Percentiles rank a stretch among this genome's conserved stretches.
Conservation (phyloP, 257 asterid genomes). For the Lycium ferocissimum region DNA sequence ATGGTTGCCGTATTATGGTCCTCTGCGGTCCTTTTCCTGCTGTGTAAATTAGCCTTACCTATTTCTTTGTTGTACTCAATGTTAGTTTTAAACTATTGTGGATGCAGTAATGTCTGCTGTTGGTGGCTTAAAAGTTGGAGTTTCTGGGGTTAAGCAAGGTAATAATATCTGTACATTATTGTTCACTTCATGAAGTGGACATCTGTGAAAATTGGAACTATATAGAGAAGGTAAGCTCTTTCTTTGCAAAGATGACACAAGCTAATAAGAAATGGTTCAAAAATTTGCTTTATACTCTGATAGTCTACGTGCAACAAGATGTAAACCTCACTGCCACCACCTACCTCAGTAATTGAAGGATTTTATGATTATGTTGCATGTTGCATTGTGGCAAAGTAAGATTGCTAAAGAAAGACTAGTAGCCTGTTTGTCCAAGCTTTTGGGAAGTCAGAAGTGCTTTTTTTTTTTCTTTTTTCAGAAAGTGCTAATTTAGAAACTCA, state of each 20-base stretch:
- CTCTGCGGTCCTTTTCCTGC: constrained; percentile 27
- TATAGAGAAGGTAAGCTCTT: background rate
- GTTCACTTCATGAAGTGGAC: constrained; percentile 11
- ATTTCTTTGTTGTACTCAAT: constrained; percentile 37
- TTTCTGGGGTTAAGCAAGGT: constrained; percentile 82
- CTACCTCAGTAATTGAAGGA: constrained; percentile 21
- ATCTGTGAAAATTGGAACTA: background rate
- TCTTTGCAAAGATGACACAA: constrained; percentile 21
- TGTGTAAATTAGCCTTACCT: constrained; percentile 8
- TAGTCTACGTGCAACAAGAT: background rate
- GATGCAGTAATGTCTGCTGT: constrained; percentile 95
- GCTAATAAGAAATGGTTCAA: background rate
- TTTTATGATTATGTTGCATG: constrained; percentile 3
- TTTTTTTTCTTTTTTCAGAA: too few relatives aligned
- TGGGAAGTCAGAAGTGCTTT: too few relatives aligned
- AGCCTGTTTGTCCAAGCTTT: too few relatives aligned
- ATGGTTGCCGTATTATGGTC: constrained; percentile 32
- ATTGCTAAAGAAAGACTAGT: background rate
- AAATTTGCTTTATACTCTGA: constrained; percentile 23
- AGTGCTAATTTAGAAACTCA: too few relatives aligned
- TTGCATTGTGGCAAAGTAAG: constrained; percentile 10
- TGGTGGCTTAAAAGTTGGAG: constrained; percentile 91
- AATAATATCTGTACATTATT: constrained; percentile 17
- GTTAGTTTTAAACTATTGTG: constrained; percentile 36
- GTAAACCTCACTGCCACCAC: constrained; percentile 15